Percentiles rank a stretch among this genome's conserved stretches.
Evolutionary conservation across 768 basidiomycete genomes (phyloP).

Genomic region (Pleurotus tuoliensis): DNA sequence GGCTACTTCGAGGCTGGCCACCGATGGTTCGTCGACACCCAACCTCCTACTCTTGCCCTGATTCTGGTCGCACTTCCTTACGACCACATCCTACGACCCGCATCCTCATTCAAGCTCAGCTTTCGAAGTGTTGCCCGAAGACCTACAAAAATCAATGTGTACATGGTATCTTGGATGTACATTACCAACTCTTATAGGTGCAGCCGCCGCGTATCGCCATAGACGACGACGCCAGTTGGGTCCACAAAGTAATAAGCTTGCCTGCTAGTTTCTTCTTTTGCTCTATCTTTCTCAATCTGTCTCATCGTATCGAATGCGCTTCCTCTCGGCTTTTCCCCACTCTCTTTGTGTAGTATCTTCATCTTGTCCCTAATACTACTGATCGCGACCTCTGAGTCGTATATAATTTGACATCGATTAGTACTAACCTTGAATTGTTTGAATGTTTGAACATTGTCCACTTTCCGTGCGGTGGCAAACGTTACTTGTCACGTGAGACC

Average conservation of each 20-base stretch:
- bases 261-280: neutral
- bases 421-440: neutral
- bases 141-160: neutral
- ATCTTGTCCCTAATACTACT: neutral
- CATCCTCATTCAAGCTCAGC: neutral
- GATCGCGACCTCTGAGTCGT: neutral
- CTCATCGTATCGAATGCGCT: neutral
- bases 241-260: neutral
- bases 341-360: neutral
- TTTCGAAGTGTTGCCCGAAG: neutral
- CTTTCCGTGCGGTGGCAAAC: too few relatives aligned
- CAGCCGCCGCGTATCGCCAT: neutral
- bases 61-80: neutral
- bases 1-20: slow-evolving; percentile 7
- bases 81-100: neutral
- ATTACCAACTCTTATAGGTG: neutral
- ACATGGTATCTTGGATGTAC: neutral
- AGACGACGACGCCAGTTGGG: neutral
- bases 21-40: neutral
- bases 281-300: neutral
- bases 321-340: neutral
- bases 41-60: neutral
- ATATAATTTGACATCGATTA: neutral
- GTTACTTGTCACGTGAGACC: too few relatives aligned
- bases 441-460: neutral